Conservation (phyloP, 2,329 filamentous ascomycete species). For the Paecilomyces sp. region DNA sequence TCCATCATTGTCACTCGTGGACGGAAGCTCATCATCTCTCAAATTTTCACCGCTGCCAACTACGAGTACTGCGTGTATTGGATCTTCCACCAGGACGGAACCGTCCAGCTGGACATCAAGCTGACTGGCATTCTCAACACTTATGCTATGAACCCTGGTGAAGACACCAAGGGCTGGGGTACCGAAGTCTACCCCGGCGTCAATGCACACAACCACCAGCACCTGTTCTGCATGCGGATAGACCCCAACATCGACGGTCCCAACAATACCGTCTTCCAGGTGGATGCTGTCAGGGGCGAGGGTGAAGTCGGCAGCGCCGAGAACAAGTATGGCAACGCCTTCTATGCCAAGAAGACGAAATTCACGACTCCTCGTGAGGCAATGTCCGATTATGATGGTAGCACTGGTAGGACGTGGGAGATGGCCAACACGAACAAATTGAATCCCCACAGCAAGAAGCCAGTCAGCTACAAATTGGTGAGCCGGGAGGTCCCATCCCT, state of each 20-base stretch:
- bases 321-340: constrained; percentile 86
- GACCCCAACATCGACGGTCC: constrained; percentile 83
- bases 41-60: constrained; percentile 92
- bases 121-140: constrained; percentile 91
- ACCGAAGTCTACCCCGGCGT: constrained; percentile 87
- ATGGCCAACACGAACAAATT: constrained; percentile 77
- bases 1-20: constrained; percentile 79
- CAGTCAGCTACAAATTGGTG: constrained; percentile 80
- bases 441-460: constrained; percentile 82
- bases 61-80: constrained; percentile 88
- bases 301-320: constrained; percentile 71
- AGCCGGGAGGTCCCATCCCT: constrained; percentile 74
- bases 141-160: constrained; percentile 70
- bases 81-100: constrained; percentile 89
- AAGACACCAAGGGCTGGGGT: constrained; percentile 81
- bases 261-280: constrained; percentile 77
- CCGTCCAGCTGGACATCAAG: constrained; percentile 84
- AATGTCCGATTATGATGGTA: constrained; percentile 73
- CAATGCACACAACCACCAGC: constrained; percentile 93
- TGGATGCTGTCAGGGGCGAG: constrained; percentile 64
- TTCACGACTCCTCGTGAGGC: constrained; percentile 62
- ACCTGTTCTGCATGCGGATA: constrained; percentile 84
- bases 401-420: constrained; percentile 78
- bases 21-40: constrained; percentile 77
- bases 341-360: constrained; percentile 77